Conservation (phyloP, 306 rosid species). For the Acmispon strigosus region DNA sequence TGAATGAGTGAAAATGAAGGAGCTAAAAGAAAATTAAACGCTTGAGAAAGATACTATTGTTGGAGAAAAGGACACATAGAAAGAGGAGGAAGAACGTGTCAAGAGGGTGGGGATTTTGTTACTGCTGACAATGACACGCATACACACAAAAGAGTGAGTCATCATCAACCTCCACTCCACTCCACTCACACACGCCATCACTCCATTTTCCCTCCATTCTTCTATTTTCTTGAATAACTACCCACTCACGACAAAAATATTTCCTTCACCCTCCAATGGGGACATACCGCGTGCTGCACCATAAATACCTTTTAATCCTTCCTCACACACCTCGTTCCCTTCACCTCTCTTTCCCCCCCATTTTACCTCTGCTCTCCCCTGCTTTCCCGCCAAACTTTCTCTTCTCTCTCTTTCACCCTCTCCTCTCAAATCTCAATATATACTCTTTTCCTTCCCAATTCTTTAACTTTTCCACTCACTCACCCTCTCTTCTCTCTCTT, state of each 20-base stretch:
- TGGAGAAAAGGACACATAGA: not conserved
- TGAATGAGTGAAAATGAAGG: too few species aligned
- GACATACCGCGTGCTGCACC: not conserved
- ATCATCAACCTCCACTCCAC: not conserved
- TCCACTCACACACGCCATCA: not conserved
- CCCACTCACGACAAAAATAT: constrained; percentile 26
- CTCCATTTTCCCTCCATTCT: not conserved
- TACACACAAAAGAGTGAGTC: not conserved
- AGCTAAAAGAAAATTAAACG: too few species aligned
- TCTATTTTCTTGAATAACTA: not conserved
- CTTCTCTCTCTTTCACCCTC: not conserved
- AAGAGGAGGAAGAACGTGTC: constrained; percentile 7
- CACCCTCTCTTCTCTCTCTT: too few species aligned
- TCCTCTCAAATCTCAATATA: too few species aligned
- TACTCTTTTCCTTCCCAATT: too few species aligned
- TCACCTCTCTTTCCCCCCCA: not conserved
- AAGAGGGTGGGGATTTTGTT: not conserved
- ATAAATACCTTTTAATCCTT: constrained; percentile 21
- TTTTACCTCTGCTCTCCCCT: not conserved
- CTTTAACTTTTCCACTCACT: too few species aligned
- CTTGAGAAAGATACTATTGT: too few species aligned
- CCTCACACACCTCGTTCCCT: not conserved
- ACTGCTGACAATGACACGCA: constrained; percentile 21
- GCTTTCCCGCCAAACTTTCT: constrained; percentile 33
- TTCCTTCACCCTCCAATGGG: not conserved